A percentile compares a stretch with the other conserved stretches of the same genome.
Conservation (phyloP, 108 stramenopile species). For the Aurantiochytrium sp. region DNA sequence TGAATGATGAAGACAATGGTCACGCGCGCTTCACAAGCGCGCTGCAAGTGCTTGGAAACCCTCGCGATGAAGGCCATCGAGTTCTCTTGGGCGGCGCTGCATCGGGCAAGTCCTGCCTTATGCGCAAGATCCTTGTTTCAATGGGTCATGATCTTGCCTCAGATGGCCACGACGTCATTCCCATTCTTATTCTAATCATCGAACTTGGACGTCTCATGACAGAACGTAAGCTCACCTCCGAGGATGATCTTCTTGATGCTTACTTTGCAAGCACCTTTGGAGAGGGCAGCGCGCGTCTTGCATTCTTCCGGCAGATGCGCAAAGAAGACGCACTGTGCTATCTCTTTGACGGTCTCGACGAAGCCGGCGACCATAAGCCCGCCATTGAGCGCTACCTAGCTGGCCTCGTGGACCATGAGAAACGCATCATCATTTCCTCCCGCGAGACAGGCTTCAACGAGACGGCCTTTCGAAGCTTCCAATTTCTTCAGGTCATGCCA, state of each 20-base stretch:
- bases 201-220: neutral
- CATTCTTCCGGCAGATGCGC: neutral
- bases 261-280: neutral
- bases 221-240: neutral
- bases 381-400: neutral
- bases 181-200: neutral
- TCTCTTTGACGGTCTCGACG: neutral
- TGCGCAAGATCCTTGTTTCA: neutral
- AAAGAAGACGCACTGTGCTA: neutral
- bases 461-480: neutral
- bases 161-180: neutral
- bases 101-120: neutral
- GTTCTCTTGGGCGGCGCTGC: neutral
- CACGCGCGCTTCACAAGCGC: neutral
- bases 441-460: neutral
- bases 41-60: neutral
- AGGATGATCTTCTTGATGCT: neutral
- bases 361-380: neutral
- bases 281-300: neutral
- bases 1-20: neutral
- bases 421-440: neutral
- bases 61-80: neutral
- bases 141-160: neutral
- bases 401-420: neutral
- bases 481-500: neutral